Conservation (phyloP, 805 yeast species). For the Metschnikowia orientalis region DNA sequence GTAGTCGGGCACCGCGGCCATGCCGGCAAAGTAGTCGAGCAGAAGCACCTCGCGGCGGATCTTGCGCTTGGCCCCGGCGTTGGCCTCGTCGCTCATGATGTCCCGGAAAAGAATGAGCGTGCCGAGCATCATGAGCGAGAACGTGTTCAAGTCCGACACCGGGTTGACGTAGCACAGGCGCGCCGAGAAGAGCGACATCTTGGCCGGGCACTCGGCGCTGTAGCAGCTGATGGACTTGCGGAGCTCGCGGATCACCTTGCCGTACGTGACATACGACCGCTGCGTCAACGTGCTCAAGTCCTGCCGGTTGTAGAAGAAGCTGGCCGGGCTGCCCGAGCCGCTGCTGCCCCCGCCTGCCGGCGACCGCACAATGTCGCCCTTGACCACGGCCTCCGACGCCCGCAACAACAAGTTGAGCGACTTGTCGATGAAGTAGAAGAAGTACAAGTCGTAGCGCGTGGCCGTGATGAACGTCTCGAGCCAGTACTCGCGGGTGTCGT, state of each 20-base stretch:
- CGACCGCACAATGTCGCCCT: constrained; percentile 14
- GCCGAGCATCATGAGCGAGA: constrained; percentile 32
- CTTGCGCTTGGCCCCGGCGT: constrained; percentile 5
- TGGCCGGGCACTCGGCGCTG: constrained; percentile 34
- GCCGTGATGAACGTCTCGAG: constrained; percentile 26
- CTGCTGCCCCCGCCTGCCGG: constrained; percentile 2
- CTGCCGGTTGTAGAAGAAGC: constrained; percentile 24
- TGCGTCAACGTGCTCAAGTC: constrained; percentile 29
- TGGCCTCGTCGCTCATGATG: constrained; percentile 21
- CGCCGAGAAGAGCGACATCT: constrained; percentile 34
- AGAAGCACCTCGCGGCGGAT: constrained; percentile 14
- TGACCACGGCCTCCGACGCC: constrained; percentile 17
- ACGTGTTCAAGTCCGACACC: constrained; percentile 30
- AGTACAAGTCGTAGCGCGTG: constrained; percentile 27
- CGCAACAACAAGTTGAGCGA: constrained; percentile 28
- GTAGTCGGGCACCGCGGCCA: constrained; percentile 32
- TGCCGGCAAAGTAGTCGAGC: constrained; percentile 21
- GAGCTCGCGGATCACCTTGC: constrained; percentile 31
- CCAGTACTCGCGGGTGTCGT: constrained; percentile 27
- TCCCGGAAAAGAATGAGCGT: constrained; percentile 29
- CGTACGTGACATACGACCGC: constrained; percentile 32
- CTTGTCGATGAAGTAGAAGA: constrained; percentile 35
- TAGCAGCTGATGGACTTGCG: constrained; percentile 28
- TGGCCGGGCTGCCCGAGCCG: not conserved
- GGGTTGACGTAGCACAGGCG: constrained; percentile 33